Evolutionary conservation across 345 rosid genomes (phyloP).

Genomic region (Cardamine resedifolia): DNA sequence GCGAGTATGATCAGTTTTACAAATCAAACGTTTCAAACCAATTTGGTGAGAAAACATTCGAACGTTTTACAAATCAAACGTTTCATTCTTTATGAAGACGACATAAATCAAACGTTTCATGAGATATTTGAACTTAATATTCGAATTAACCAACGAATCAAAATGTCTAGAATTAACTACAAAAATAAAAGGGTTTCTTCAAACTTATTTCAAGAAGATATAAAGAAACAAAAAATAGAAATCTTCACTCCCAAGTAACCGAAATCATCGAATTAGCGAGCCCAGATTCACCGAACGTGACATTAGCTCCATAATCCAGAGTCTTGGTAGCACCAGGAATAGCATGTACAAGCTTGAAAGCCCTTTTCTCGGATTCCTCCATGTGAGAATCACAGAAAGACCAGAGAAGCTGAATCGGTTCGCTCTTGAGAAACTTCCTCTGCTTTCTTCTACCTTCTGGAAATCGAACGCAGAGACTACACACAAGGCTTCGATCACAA

Average conservation of each 20-base stretch:
- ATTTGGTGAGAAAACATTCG: too few relatives aligned
- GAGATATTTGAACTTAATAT: background rate
- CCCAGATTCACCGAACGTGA: conserved; percentile 61
- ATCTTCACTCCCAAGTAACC: conserved; percentile 72
- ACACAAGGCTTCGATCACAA: conserved; percentile 45
- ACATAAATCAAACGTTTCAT: background rate
- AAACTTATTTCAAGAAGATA: background rate
- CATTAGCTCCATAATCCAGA: conserved; percentile 52
- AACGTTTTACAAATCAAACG: too few relatives aligned
- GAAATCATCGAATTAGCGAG: conserved; percentile 69
- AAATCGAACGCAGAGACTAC: conserved; percentile 75
- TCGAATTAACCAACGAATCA: background rate
- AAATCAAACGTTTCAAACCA: too few relatives aligned
- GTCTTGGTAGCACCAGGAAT: conserved; percentile 67
- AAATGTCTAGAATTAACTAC: background rate
- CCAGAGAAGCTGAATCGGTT: conserved; percentile 76
- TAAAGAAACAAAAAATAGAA: background rate
- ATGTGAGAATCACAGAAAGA: conserved; percentile 67
- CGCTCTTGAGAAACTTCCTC: conserved; percentile 63
- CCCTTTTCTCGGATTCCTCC: conserved; percentile 48
- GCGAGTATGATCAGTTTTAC: too few relatives aligned
- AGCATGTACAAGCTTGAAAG: conserved; percentile 62
- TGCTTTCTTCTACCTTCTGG: conserved; percentile 82
- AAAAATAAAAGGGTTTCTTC: background rate
- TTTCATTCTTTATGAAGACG: background rate